A percentile compares a stretch with the other conserved stretches of the same genome.
phyloP scores from a whole-genome alignment of 768 basidiomycete genomes.

The Brasilioporus rufonigricans region DNA sequence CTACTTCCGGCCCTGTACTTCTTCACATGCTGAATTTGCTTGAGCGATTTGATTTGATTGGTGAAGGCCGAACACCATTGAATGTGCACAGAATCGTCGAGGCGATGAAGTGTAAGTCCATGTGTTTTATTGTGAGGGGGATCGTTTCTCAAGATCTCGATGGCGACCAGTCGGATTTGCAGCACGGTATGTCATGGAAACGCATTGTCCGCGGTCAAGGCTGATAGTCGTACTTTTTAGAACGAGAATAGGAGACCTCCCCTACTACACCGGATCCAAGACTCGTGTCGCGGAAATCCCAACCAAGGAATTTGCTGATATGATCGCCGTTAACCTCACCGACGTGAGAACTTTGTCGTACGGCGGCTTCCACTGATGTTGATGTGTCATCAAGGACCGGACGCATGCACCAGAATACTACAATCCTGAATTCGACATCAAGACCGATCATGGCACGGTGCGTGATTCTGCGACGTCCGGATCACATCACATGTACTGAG shows the following conservation, averaged over 20 bases:
- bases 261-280: constrained; percentile 53
- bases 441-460: constrained; percentile 82
- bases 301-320: constrained; percentile 64
- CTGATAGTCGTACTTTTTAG: constrained; percentile 40
- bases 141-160: constrained; percentile 3
- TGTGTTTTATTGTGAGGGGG: constrained; percentile 13
- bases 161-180: constrained; percentile 56
- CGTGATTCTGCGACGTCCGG: neutral
- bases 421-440: constrained; percentile 74
- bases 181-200: constrained; percentile 42
- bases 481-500: constrained; percentile 5
- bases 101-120: constrained; percentile 71
- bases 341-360: constrained; percentile 56
- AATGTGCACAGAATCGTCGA: constrained; percentile 83
- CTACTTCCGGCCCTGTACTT: constrained; percentile 87
- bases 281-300: constrained; percentile 60
- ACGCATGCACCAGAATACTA: constrained; percentile 87
- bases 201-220: constrained; percentile 6
- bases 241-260: constrained; percentile 80
- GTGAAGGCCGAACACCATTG: constrained; percentile 53
- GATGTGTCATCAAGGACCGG: constrained; percentile 49
- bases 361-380: constrained; percentile 4
- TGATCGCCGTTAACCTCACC: constrained; percentile 67
- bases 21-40: constrained; percentile 90
- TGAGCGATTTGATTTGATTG: constrained; percentile 62